These are phyloP conservation scores for Colletotrichum aenigma DNA, from an alignment of 2,329 filamentous ascomycete genomes.

Conservation along the genomic window DNA sequence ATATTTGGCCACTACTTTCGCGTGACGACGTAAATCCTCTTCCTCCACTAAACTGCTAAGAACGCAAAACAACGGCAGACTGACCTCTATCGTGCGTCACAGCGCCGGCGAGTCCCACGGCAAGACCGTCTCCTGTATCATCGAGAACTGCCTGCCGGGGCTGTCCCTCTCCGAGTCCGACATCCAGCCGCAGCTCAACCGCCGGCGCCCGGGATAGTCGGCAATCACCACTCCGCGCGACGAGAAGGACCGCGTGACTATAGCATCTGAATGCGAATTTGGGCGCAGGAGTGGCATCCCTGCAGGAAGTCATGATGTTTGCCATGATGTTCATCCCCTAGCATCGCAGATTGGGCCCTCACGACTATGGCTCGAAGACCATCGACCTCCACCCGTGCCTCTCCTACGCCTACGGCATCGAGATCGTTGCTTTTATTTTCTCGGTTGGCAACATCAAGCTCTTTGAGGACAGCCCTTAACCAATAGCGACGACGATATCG, in stretches of 20 bases:
- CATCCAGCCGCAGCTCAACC: conserved; percentile 94
- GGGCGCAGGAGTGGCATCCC: conserved; percentile 65
- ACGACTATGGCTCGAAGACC: conserved; percentile 87
- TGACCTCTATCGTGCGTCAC: conserved; percentile 5
- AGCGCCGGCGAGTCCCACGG: conserved; percentile 75
- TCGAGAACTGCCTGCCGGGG: conserved; percentile 89
- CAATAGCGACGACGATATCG: conserved; percentile 61
- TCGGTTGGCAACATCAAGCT: conserved; percentile 70
- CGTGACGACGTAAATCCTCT: conserved; percentile 75
- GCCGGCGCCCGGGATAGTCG: conserved; percentile 86
- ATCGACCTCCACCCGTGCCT: conserved; percentile 92
- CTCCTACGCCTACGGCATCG: conserved; percentile 86
- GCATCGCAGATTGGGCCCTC: conserved; percentile 50
- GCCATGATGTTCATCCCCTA: conserved; percentile 23
- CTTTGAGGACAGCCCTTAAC: conserved; percentile 68
- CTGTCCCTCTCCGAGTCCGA: conserved; percentile 83
- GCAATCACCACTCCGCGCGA: conserved; percentile 90
- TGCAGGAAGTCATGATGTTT: conserved; percentile 23
- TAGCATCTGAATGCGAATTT: conserved; percentile 90
- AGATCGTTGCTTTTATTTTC: conserved; percentile 89
- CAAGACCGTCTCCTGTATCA: conserved; percentile 89
- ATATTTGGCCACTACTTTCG: conserved; percentile 84
- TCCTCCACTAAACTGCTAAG: background rate
- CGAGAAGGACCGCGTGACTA: conserved; percentile 89
- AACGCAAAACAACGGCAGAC: background rate